A percentile compares a stretch with the other conserved stretches of the same genome.
Conservation (phyloP, 768 basidiomycete genomes). For the Mrakia frigida region DNA sequence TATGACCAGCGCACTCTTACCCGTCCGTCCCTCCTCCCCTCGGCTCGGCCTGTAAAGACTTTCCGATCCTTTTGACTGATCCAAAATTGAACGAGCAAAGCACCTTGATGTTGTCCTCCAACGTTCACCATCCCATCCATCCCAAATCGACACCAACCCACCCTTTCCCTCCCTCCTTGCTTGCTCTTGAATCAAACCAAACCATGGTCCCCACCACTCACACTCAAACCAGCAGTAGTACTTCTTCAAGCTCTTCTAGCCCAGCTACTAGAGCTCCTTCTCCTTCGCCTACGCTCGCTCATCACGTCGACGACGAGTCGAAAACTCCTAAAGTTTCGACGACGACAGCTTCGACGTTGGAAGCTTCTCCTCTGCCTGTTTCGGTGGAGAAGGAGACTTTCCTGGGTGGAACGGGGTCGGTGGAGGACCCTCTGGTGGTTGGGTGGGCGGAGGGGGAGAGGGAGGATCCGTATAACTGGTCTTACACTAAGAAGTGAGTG, state of each 20-base stretch:
- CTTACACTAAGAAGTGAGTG: neutral
- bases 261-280: neutral
- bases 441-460: constrained; percentile 39
- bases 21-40: too few relatives aligned
- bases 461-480: constrained; percentile 30
- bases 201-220: neutral
- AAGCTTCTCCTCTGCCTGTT: neutral
- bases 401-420: constrained; percentile 39
- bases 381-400: neutral
- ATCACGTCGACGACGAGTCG: neutral
- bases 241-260: neutral
- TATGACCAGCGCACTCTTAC: too few relatives aligned
- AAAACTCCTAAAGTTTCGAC: neutral
- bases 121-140: too few relatives aligned
- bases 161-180: neutral
- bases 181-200: neutral
- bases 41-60: too few relatives aligned
- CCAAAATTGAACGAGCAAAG: too few relatives aligned
- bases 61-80: too few relatives aligned
- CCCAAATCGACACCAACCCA: neutral
- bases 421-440: constrained; percentile 41
- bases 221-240: neutral
- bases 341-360: neutral
- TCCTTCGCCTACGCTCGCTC: neutral
- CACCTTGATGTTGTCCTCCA: too few relatives aligned